Conservation (phyloP, 805 yeast species). For the Wickerhamomyces bovis region DNA sequence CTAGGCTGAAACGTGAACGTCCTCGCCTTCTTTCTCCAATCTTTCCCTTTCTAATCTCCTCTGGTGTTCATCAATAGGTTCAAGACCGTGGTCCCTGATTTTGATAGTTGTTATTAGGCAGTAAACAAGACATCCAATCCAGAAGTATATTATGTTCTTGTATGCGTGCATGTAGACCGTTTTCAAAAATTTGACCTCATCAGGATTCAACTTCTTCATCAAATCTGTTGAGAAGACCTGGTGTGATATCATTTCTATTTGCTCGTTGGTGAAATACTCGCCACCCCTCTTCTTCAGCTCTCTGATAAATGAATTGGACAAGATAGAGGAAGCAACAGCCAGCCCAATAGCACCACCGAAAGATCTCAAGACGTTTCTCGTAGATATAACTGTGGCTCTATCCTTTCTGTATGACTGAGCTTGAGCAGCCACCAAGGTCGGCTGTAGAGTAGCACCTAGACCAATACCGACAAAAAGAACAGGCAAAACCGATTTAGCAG, state of each 20-base stretch:
- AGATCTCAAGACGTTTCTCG: slow-evolving; percentile 49
- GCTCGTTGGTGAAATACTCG: background rate
- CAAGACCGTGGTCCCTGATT: slow-evolving; percentile 1
- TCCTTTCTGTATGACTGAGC: slow-evolving; percentile 46
- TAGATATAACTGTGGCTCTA: slow-evolving; percentile 50
- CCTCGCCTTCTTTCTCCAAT: background rate
- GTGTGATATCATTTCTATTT: background rate
- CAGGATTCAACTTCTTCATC: background rate
- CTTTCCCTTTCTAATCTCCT: background rate
- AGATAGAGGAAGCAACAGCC: slow-evolving; percentile 29
- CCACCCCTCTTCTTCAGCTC: background rate
- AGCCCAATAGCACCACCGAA: slow-evolving; percentile 57
- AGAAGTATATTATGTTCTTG: slow-evolving; percentile 1
- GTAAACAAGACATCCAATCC: slow-evolving; percentile 2
- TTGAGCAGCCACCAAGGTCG: slow-evolving; percentile 39
- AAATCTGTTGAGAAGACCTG: slow-evolving; percentile 1
- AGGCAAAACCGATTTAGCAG: slow-evolving; percentile 29
- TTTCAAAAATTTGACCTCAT: background rate
- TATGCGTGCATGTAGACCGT: background rate
- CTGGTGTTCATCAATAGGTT: background rate
- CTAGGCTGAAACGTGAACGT: background rate
- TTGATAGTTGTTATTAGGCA: background rate
- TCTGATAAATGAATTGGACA: slow-evolving; percentile 4
- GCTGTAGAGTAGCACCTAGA: slow-evolving; percentile 11
- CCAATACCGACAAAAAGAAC: slow-evolving; percentile 35